Base-by-base conservation (phyloP, 2,329 filamentous ascomycete species). In the Drechmeria coniospora region DNA sequence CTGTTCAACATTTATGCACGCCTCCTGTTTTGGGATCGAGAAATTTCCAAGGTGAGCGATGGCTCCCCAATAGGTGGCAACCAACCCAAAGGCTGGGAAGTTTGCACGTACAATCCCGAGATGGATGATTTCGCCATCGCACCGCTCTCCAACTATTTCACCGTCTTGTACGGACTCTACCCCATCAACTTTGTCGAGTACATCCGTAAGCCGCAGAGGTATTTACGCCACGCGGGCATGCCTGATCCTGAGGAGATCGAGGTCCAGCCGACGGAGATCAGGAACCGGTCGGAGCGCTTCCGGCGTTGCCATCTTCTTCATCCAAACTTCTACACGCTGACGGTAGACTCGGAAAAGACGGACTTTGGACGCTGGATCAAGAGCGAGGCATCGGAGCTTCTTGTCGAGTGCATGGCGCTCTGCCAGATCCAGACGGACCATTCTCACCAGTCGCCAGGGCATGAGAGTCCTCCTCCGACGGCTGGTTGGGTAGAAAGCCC, bases 181-280 rank as follows among this genome's bases (percentile, higher is more conserved):
- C 81, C 81, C 2, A 69, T 87, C 44, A 87, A 87, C 46, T 83
- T 90, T 40, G 79, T 83, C 69, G 78, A 77, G 49, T 90, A 87
- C 45, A 78, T 90, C 35, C 69, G 80, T 31, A 87, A 87, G 44
- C 80, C 81, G 3, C 73, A 83, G 39, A 71, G 77, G 36, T 87
- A 79, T 44, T 58, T 90, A 8, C 74, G 81, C 25, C 75, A 79
- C 42, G 71, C 77, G 22, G 71, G 81, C 36, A 77, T 74, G 18
- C 63, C 68, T 4, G 71, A 74, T 26, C 67, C 74, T 1, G 76
- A 84, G 36, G 76, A 81, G 30, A 67, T 87, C 23, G 79, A 86
- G 42, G 65, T 87, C 3, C 77, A 87, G 39, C 78, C 81, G 18
- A 74, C 74, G 4, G 74, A 86, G 39, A 82, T 90, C 30, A 65